Base-by-base conservation (phyloP, 2,329 filamentous ascomycete species). In the Apiospora marii region DNA sequence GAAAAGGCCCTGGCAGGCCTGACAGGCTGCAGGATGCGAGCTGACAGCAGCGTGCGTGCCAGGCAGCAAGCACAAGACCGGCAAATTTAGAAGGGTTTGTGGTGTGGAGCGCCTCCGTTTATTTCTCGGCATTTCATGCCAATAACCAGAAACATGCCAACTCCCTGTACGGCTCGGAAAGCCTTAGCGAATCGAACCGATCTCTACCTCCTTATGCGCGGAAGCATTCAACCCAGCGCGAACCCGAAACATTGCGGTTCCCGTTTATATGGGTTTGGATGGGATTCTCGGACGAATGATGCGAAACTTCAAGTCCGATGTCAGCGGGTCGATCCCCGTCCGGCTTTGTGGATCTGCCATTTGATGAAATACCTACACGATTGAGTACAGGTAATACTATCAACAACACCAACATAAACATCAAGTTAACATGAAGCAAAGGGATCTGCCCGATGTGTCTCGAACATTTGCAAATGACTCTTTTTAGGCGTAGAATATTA, bases 101-200 rank as follows among this genome's bases (percentile, higher is more conserved):
- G 19, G 30, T n/a, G 58, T 64, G 58, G 58, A 64, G 58, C n/a
- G 58, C 34, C 58, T 64, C 58, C 22, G 58, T 64, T 41, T 22
- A 64, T 64, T 64, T 34, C 58, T 64, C 34, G 58, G 58, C 58
- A 41, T 64, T 64, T n/a, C 58, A n/a, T 41, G 16, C 58, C 10
- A 49, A n/a, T 49, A 10, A n/a, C 46, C 22, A 49, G 19, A 49
- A 41, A 41, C 22, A 64, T 14, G 58, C 58, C 34, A 10, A 24
- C 53, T 61, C 53, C 53, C 34, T 22, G 53, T n/a, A n/a, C n/a
- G n/a, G n/a, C 34, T 13, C 19, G 30, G 7, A 61, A 37, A 61
- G 30, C 16, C 53, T 61, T 61, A 27, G 53, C 53, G 53, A 61
- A 61, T 37, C 53, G 27, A 61, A 61, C 30, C 22, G 53, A 61